These are phyloP conservation scores for Eragrostis curvula DNA, from an alignment of 176 grass and related monocot species.

Conservation along the genomic window DNA sequence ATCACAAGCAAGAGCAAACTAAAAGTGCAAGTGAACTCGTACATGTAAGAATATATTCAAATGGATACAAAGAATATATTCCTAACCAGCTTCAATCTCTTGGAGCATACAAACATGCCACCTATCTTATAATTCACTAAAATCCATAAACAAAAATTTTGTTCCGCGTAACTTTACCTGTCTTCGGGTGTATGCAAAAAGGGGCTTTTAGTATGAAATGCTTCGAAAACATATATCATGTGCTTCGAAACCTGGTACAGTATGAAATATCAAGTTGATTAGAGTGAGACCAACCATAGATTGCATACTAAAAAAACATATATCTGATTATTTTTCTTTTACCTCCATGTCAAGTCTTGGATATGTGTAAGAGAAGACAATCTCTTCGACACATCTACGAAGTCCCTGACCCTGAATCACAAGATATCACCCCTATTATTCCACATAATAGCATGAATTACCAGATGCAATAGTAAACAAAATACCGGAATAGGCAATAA, in stretches of 20 bases:
- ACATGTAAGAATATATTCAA: conserved; percentile 4
- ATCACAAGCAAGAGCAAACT: not conserved
- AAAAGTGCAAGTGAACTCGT: not conserved
- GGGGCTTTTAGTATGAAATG: conserved; percentile 97
- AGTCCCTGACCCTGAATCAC: conserved; percentile 64
- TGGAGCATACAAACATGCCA: not conserved
- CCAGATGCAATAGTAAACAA: conserved; percentile 9
- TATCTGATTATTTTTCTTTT: conserved; percentile 20
- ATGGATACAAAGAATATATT: not conserved
- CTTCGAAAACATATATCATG: too few relatives aligned
- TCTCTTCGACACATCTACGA: conserved; percentile 87
- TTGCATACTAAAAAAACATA: not conserved
- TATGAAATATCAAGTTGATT: conserved; percentile 15
- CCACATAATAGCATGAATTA: conserved; percentile 13
- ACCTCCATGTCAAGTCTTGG: conserved; percentile 99
- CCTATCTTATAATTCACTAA: not conserved
- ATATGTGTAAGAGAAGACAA: conserved; percentile 92
- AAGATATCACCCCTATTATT: conserved; percentile 1
- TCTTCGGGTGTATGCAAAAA: conserved; percentile 93
- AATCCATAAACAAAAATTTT: not conserved
- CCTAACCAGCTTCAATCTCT: not conserved
- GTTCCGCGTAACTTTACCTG: conserved; percentile 51
- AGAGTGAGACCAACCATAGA: conserved; percentile 13
- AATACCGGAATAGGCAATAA: conserved; percentile 9
- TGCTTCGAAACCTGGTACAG: conserved; percentile 92